Evolutionary conservation across 2,329 filamentous ascomycete species (phyloP).

Genomic region (Aspergillus jensenii): DNA sequence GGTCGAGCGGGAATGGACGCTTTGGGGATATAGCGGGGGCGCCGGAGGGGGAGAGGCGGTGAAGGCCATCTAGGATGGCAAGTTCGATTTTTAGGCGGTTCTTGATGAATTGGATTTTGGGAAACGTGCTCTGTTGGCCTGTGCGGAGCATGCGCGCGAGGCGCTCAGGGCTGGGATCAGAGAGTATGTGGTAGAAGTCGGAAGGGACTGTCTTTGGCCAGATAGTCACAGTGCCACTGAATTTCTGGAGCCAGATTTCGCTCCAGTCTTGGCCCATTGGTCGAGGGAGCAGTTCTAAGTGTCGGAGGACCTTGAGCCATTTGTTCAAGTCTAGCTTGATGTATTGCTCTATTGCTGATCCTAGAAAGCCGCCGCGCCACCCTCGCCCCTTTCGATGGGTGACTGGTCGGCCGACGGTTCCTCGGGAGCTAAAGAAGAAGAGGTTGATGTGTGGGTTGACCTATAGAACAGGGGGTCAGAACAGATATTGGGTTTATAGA

Average conservation of each 20-base stretch:
- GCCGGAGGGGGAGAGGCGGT: constrained; percentile 29
- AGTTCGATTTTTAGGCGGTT: constrained; percentile 85
- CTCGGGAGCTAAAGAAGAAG: constrained; percentile 96
- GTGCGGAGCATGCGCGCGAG: constrained; percentile 86
- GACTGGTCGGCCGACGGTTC: constrained; percentile 86
- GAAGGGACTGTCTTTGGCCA: constrained; percentile 80
- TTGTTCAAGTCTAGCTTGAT: constrained; percentile 96
- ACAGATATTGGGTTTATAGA: neutral
- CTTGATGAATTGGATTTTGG: constrained; percentile 85
- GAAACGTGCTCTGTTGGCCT: constrained; percentile 85
- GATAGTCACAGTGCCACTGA: constrained; percentile 91
- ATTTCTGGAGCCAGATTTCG: constrained; percentile 92
- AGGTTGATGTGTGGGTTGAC: constrained; percentile 98
- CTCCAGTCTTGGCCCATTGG: constrained; percentile 95
- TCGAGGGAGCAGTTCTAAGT: constrained; percentile 86
- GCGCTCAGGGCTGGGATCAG: constrained; percentile 73
- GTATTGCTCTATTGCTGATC: constrained; percentile 88
- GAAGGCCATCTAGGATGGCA: constrained; percentile 58
- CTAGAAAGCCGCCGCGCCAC: constrained; percentile 94
- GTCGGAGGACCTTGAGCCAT: constrained; percentile 92
- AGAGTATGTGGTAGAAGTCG: constrained; percentile 84
- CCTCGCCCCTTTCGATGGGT: constrained; percentile 90
- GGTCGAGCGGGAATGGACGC: constrained; percentile 27
- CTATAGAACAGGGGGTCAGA: constrained; percentile 50
- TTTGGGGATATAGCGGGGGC: constrained; percentile 28